These are phyloP conservation scores for Chiua sp. DNA, from an alignment of 1,284 basidiomycete genomes.

Conservation along the genomic window DNA sequence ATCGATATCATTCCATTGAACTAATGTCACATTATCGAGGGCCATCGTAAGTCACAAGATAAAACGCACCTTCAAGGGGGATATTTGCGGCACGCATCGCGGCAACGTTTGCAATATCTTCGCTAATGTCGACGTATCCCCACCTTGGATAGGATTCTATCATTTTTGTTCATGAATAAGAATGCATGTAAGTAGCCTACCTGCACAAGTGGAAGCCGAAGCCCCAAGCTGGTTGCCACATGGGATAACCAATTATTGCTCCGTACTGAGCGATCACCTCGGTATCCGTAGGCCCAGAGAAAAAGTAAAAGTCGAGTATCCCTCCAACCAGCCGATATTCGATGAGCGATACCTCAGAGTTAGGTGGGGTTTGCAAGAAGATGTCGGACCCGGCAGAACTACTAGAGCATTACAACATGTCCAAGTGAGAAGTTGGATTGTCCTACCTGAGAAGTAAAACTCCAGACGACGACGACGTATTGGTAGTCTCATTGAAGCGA, in stretches of 20 bases:
- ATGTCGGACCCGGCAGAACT: conserved; percentile 65
- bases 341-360: conserved; percentile 54
- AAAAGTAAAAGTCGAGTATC: conserved; percentile 67
- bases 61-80: conserved; percentile 58
- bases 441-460: conserved; percentile 65
- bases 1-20: conserved; percentile 81
- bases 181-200: conserved; percentile 31
- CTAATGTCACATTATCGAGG: conserved; percentile 30
- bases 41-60: not conserved
- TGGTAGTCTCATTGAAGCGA: no score
- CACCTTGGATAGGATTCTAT: conserved; percentile 42
- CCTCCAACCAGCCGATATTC: conserved; percentile 69
- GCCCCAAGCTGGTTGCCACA: conserved; percentile 67
- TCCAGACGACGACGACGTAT: conserved; percentile 61
- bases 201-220: conserved; percentile 74
- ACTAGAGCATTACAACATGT: no score
- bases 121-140: conserved; percentile 53
- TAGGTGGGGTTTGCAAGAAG: conserved; percentile 57
- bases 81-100: conserved; percentile 66
- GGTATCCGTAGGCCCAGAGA: no score
- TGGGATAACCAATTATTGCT: conserved; percentile 59
- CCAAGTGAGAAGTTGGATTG: no score
- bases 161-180: not conserved
- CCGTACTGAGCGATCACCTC: conserved; percentile 72
- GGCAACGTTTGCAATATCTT: conserved; percentile 49